Percentiles rank a stretch among this genome's conserved stretches.
These are phyloP conservation scores for Vararia minispora DNA, from an alignment of 768 basidiomycete genomes.

Conservation along the genomic window DNA sequence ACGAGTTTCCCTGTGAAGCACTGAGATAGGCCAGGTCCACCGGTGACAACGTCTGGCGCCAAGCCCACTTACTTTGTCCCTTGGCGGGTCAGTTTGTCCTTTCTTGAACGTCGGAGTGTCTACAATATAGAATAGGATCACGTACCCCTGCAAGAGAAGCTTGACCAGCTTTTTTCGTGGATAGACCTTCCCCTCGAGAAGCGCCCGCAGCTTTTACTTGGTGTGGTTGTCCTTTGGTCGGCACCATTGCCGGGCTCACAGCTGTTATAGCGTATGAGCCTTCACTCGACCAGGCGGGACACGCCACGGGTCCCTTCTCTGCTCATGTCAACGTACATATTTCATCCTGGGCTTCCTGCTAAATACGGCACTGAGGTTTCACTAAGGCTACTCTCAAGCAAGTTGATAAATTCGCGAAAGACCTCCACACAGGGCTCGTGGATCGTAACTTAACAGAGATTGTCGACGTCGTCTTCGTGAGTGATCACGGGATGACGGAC, in stretches of 20 bases:
- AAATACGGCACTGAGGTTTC: background rate
- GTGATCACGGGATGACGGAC: slow-evolving; percentile 87
- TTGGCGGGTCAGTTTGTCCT: slow-evolving; percentile 41
- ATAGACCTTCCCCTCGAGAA: slow-evolving; percentile 62
- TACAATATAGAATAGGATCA: slow-evolving; percentile 30
- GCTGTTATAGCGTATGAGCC: slow-evolving; percentile 59
- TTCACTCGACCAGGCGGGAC: slow-evolving; percentile 79
- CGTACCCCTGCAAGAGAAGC: slow-evolving; percentile 56
- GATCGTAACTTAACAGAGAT: slow-evolving; percentile 71
- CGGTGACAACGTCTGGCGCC: slow-evolving; percentile 50
- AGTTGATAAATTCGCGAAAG: slow-evolving; percentile 66
- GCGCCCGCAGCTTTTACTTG: slow-evolving; percentile 70
- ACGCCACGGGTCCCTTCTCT: slow-evolving; percentile 58
- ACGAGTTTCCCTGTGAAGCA: background rate
- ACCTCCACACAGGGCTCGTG: slow-evolving; percentile 51
- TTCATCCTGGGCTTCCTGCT: background rate
- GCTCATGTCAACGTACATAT: slow-evolving; percentile 53
- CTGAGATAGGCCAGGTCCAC: slow-evolving; percentile 69
- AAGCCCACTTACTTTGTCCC: slow-evolving; percentile 70
- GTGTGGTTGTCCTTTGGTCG: slow-evolving; percentile 24
- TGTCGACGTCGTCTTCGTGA: slow-evolving; percentile 83
- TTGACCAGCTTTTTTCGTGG: slow-evolving; percentile 72
- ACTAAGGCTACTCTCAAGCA: slow-evolving; percentile 47
- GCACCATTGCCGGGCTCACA: background rate
- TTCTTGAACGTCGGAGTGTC: background rate